Base-by-base conservation (phyloP, 2,329 filamentous ascomycete species). In the Cryphonectria parasitica region DNA sequence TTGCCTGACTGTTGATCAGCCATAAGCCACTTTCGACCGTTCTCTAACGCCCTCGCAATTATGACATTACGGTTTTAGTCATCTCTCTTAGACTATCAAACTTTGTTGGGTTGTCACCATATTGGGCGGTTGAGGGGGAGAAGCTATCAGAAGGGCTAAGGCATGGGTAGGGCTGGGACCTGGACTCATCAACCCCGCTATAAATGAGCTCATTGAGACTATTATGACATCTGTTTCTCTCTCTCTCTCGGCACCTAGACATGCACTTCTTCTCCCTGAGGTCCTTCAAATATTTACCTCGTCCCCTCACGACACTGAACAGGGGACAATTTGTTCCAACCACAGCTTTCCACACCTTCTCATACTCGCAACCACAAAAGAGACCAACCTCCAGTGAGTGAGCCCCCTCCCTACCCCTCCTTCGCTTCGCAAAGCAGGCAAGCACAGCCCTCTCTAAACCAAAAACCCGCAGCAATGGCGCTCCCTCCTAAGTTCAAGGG, bases 401-500 rank as follows among this genome's bases (percentile, higher is more conserved):
- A 15, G 36, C 54, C n/a, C 52, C 52, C 3, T 17, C 19, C 3
- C 25, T 39, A 0, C 17, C 19, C 3, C 25, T 54, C 3, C 28
- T 36, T 36, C 25, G 13, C 31, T 22, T 31, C 3, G 6, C 39
- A 41, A 28, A 7, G 22, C n/a, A 39, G 15, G 19, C 41, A 58
- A 22, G 36, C 25, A 62, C 69, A 25, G 0, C 8, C 36, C 25
- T 54, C 19, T 34, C 28, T 36, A 15, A 52, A 17, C n/a, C 8
- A 28, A 25, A 25, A 4, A 64, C 22, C 3, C 17, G 41, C 63
- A 72, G 68, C 72, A 67, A 95, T 95, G 92, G 90, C 92, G 41
- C 87, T 95, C 76, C 88, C 91, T 75, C 92, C 92, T 75, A 93
- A 91, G 78, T 94, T 93, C 83, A 90, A 90, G 22, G 92, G 89